Evolutionary conservation across 306 rosid genomes (phyloP), one percentile per base, ranked within the genome.

Genomic region (Medicago ruthenica): DNA sequence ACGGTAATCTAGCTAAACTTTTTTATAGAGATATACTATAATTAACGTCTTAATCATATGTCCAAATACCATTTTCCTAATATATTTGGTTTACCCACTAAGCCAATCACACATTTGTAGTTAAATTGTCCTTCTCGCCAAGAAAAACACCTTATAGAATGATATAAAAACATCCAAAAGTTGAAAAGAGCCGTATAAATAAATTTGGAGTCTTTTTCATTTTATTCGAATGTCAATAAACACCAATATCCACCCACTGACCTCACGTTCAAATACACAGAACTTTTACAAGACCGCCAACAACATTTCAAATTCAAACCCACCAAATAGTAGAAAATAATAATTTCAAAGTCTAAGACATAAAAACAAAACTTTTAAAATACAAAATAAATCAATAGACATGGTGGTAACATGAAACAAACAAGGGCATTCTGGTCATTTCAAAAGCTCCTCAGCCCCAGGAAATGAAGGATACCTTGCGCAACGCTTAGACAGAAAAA

Each of bases 401-500:
- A 39, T 13, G 14, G 42, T 3, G 13, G 45, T 41, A 10, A 42
- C 14, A 11, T 42, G 18, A 15, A 45, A 53, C 17, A 7, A 62
- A 81, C 65, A 20, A 40, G 79, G 82, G 67, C 17, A 42, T 7
- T 63, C 1, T 10, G 1, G 86, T 72, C 22, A 78, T 50, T 71
- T 31, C 0, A 2, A 21, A 37, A 76, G 15, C 24, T 37, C 50
- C 7, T 42, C 65, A 5, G 51, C 21, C 0, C 0, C 9, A 0
- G 83, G 80, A 4, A 86, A 70, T 5, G 45, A 42, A 0, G 96
- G 97, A 40, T 79, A 90, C 6, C 87, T 84, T 54, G 85, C 10
- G 76, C 89, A 78, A 5, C 97, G 86, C 62, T 58, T 76, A 12
- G 83, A 85, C 3, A 95, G 36, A 22, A 44, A 87, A 7, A 95